Evolutionary conservation across 257 asterid species (phyloP).

Genomic region (Plantago elongata): DNA sequence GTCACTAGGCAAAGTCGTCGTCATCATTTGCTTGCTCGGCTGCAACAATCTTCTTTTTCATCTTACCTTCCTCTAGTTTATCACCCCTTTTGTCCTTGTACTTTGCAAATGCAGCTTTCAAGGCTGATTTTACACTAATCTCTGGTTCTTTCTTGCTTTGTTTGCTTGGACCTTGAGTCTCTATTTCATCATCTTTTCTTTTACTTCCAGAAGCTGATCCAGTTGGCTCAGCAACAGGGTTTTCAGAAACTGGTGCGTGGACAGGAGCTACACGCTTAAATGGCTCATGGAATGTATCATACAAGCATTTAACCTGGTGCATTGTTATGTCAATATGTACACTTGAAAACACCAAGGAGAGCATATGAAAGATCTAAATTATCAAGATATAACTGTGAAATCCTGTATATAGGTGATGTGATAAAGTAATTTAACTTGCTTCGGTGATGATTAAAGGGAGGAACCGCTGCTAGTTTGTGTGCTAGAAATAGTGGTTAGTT

Average conservation of each 20-base stretch:
- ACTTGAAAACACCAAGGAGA: too few relatives aligned
- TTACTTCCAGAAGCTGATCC: constrained; percentile 36
- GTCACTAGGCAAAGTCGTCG: constrained; percentile 22
- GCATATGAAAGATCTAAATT: too few relatives aligned
- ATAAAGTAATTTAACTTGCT: too few relatives aligned
- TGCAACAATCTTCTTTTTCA: constrained; percentile 22
- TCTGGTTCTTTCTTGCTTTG: constrained; percentile 55
- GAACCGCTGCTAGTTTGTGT: too few relatives aligned
- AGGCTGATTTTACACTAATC: constrained; percentile 57
- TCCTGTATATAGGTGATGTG: too few relatives aligned
- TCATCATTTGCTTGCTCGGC: constrained; percentile 19
- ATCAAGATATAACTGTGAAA: too few relatives aligned
- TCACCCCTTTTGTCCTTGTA: constrained; percentile 50
- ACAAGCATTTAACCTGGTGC: constrained; percentile 73
- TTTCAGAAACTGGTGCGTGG: constrained; percentile 32
- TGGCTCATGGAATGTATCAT: constrained; percentile 90
- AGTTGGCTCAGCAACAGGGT: constrained; percentile 23
- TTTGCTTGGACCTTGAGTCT: constrained; percentile 37
- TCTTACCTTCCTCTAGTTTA: constrained; percentile 28
- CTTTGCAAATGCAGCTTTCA: constrained; percentile 72
- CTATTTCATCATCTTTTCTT: constrained; percentile 35
- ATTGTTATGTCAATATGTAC: neutral
- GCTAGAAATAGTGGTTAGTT: too few relatives aligned
- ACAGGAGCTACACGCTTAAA: constrained; percentile 69
- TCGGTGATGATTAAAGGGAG: too few relatives aligned